These are phyloP conservation scores for Pinus taeda DNA, from an alignment of 75 land plant species.

Conservation along the genomic window DNA sequence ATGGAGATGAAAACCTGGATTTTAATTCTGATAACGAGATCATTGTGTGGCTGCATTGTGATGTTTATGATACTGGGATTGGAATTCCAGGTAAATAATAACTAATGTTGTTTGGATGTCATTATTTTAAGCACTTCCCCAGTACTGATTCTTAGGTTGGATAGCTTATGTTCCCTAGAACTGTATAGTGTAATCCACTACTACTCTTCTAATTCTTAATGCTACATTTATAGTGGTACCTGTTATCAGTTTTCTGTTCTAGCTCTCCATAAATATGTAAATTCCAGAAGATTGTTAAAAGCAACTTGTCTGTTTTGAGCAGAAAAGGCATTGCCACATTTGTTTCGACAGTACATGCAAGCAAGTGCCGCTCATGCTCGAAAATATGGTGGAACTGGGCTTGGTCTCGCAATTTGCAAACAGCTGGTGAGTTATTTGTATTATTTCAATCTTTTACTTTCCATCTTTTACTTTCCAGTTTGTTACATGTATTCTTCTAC, in stretches of 20 bases:
- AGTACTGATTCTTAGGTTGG: background rate
- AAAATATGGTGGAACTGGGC: slow-evolving; percentile 92
- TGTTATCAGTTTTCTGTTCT: background rate
- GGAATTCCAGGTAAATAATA: slow-evolving; percentile 78
- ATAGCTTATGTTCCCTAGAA: background rate
- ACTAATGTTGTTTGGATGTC: background rate
- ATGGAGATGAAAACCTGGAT: slow-evolving; percentile 16
- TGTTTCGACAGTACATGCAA: slow-evolving; percentile 87
- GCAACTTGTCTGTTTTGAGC: slow-evolving; percentile 5
- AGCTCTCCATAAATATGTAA: background rate
- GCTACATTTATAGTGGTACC: background rate
- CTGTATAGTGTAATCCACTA: background rate
- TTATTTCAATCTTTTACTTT: background rate
- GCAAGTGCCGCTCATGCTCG: slow-evolving; percentile 90
- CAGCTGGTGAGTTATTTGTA: slow-evolving; percentile 55
- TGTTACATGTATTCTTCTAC: background rate
- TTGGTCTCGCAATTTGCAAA: slow-evolving; percentile 93
- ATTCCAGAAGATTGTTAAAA: background rate
- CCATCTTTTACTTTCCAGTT: background rate
- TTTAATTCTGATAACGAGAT: slow-evolving; percentile 8
- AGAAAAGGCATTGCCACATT: slow-evolving; percentile 75
- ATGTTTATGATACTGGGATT: slow-evolving; percentile 87
- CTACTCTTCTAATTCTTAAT: background rate
- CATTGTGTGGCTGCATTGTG: slow-evolving; percentile 69
- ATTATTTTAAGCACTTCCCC: background rate